Evolutionary conservation across 495 filamentous ascomycete species (phyloP).

Genomic region (Acidomyces sp.): DNA sequence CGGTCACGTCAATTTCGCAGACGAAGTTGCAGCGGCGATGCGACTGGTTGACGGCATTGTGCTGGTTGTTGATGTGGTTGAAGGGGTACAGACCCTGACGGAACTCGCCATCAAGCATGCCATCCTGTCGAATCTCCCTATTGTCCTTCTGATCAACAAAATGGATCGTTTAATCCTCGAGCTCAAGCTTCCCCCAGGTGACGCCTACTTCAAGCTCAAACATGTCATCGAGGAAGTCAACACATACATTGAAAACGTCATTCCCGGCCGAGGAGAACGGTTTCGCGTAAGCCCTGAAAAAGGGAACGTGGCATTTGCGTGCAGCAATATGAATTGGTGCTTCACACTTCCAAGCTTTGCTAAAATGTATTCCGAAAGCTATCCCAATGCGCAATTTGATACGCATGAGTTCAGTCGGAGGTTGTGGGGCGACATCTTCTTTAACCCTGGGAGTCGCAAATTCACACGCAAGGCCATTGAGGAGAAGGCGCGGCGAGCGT

Average conservation of each 20-base stretch:
- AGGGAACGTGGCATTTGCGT: slow-evolving; percentile 92
- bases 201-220: slow-evolving; percentile 97
- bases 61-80: slow-evolving; percentile 91
- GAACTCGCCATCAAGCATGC: slow-evolving; percentile 95
- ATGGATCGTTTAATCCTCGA: slow-evolving; percentile 92
- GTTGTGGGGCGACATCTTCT: slow-evolving; percentile 96
- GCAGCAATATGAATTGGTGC: slow-evolving; percentile 87
- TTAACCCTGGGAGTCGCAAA: slow-evolving; percentile 74
- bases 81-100: slow-evolving; percentile 91
- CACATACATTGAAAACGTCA: slow-evolving; percentile 75
- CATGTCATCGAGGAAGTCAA: slow-evolving; percentile 97
- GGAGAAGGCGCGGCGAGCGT: slow-evolving; percentile 66
- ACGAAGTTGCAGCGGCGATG: slow-evolving; percentile 81
- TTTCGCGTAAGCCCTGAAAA: slow-evolving; percentile 85
- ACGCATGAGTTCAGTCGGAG: slow-evolving; percentile 62
- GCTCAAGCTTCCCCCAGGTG: slow-evolving; percentile 83
- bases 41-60: slow-evolving; percentile 85
- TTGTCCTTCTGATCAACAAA: slow-evolving; percentile 90
- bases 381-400: slow-evolving; percentile 51
- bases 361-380: slow-evolving; percentile 87
- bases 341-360: slow-evolving; percentile 89
- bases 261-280: slow-evolving; percentile 70
- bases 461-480: slow-evolving; percentile 83
- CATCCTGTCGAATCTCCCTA: slow-evolving; percentile 74
- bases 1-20: slow-evolving; percentile 95